Conservation (phyloP, 2,329 filamentous ascomycete genomes). For the Beauveria scarabaeidicola region DNA sequence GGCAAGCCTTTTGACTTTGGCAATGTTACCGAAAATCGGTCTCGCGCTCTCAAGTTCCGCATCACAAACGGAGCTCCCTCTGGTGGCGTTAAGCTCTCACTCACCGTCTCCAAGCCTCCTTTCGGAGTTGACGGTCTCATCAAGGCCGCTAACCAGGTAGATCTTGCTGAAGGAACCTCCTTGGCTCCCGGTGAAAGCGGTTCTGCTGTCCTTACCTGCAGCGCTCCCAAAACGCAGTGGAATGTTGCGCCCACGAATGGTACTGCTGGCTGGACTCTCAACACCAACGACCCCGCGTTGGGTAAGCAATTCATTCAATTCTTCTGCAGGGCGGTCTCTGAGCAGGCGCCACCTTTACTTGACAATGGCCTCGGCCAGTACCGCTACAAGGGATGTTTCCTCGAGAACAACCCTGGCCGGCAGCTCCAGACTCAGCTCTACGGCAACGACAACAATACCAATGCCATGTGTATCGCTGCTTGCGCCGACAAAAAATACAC, state of each 20-base stretch:
- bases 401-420: slow-evolving; percentile 46
- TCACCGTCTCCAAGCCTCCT: slow-evolving; percentile 54
- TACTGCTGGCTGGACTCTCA: slow-evolving; percentile 45
- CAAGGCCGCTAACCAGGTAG: slow-evolving; percentile 44
- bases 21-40: slow-evolving; percentile 44
- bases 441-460: slow-evolving; percentile 32
- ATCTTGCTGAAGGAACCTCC: slow-evolving; percentile 47
- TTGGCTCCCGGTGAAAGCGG: slow-evolving; percentile 41
- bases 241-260: slow-evolving; percentile 43
- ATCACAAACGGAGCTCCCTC: slow-evolving; percentile 41
- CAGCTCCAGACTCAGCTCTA: slow-evolving; percentile 38
- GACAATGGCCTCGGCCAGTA: slow-evolving; percentile 37
- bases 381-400: slow-evolving; percentile 46
- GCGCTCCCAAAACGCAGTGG: slow-evolving; percentile 48
- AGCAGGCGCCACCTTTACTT: slow-evolving; percentile 43
- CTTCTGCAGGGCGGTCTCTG: slow-evolving; percentile 39
- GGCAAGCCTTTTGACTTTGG: slow-evolving; percentile 44
- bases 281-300: slow-evolving; percentile 44
- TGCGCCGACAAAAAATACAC: slow-evolving; percentile 28
- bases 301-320: slow-evolving; percentile 47
- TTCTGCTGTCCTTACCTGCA: slow-evolving; percentile 45
- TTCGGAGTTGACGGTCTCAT: slow-evolving; percentile 47
- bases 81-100: slow-evolving; percentile 38
- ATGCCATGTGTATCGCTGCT: slow-evolving; percentile 34
- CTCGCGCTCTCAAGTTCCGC: slow-evolving; percentile 39